These are phyloP conservation scores for Cyberlindnera maclurae DNA, from an alignment of 805 yeast species.

Conservation along the genomic window DNA sequence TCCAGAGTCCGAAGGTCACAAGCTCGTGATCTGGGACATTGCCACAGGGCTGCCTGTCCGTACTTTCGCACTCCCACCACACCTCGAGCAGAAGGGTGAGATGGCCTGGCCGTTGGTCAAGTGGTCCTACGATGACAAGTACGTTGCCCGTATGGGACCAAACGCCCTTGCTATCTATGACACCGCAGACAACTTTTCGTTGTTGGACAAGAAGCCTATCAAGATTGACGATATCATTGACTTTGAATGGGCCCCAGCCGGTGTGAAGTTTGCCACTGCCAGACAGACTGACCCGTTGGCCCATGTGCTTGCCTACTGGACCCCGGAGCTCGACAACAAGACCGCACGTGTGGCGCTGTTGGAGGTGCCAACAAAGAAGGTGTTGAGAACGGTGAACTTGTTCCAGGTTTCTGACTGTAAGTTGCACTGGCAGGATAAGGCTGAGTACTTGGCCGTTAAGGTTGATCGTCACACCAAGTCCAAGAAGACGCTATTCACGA, in stretches of 20 bases:
- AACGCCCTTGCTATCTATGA: constrained; percentile 90
- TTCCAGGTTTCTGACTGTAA: constrained; percentile 91
- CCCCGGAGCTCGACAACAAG: constrained; percentile 89
- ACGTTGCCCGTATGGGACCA: constrained; percentile 92
- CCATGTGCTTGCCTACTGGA: constrained; percentile 85
- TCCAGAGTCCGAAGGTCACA: constrained; percentile 85
- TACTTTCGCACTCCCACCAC: constrained; percentile 84
- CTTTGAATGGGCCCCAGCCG: constrained; percentile 93
- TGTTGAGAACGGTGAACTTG: constrained; percentile 84
- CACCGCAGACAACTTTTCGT: constrained; percentile 59
- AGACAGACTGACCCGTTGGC: constrained; percentile 47
- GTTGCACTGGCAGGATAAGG: constrained; percentile 90
- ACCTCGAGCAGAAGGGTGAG: constrained; percentile 53
- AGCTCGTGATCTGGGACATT: constrained; percentile 89
- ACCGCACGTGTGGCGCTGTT: constrained; percentile 90
- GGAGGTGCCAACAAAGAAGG: constrained; percentile 77
- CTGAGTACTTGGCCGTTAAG: constrained; percentile 80
- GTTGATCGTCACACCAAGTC: constrained; percentile 97
- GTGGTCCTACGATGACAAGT: constrained; percentile 91
- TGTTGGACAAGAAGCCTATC: constrained; percentile 79
- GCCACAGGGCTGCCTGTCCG: constrained; percentile 75
- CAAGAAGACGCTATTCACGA: constrained; percentile 84
- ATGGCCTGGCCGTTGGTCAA: constrained; percentile 94
- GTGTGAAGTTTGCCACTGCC: constrained; percentile 57
- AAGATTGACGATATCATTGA: constrained; percentile 81